Conservation (phyloP, 2,329 filamentous ascomycete species). For the Teratosphaeria pseudoeucalypti region DNA sequence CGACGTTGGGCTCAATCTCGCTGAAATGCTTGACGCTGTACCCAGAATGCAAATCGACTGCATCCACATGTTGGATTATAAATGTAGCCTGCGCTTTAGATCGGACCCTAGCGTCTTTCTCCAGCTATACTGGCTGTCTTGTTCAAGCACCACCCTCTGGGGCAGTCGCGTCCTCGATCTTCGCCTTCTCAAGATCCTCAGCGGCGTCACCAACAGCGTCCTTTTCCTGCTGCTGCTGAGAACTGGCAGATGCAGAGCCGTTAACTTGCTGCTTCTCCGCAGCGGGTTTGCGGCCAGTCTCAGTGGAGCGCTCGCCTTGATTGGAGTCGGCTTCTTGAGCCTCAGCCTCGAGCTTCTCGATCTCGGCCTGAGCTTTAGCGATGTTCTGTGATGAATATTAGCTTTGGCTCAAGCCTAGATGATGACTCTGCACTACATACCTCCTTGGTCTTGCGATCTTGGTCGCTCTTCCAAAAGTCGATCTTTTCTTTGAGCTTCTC, state of each 20-base stretch:
- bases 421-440: conserved; percentile 44
- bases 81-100: background rate
- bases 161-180: conserved; percentile 42
- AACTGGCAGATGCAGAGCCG: conserved; percentile 41
- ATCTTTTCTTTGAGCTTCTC: conserved; percentile 93
- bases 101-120: background rate
- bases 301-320: conserved; percentile 38
- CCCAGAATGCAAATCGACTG: background rate
- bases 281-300: conserved; percentile 45
- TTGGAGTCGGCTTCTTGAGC: conserved; percentile 43
- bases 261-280: conserved; percentile 47
- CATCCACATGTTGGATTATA: background rate
- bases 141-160: conserved; percentile 5
- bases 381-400: conserved; percentile 58
- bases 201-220: conserved; percentile 49
- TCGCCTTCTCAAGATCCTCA: conserved; percentile 50
- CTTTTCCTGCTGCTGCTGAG: conserved; percentile 47
- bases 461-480: conserved; percentile 80
- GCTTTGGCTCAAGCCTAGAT: background rate
- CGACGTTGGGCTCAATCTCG: background rate
- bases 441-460: conserved; percentile 79
- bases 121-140: background rate
- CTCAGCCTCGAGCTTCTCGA: conserved; percentile 71
- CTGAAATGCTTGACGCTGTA: background rate
- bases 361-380: conserved; percentile 90